A percentile compares a stretch with the other conserved stretches of the same genome.
Evolutionary conservation across 352 stramenopile species (phyloP).

Genomic region (Globisporangium barbulae): DNA sequence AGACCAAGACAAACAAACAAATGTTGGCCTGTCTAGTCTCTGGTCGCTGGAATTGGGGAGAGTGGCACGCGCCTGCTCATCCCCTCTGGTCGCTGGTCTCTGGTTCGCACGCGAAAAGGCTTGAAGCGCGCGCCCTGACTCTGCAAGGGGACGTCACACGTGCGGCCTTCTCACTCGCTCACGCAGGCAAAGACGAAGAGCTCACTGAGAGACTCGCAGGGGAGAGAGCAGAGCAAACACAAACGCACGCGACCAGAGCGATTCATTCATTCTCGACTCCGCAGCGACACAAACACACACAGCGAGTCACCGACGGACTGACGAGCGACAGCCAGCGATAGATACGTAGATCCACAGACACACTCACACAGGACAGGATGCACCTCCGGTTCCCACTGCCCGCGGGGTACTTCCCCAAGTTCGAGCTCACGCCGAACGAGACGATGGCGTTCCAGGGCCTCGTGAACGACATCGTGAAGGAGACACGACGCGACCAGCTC

Average conservation of each 20-base stretch:
- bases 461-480: slow-evolving; percentile 63
- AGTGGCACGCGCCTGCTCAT: too few species aligned
- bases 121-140: slow-evolving; percentile 1
- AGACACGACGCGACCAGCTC: slow-evolving; percentile 55
- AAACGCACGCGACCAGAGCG: background rate
- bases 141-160: slow-evolving; percentile 4
- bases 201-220: background rate
- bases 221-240: background rate
- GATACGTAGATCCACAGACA: background rate
- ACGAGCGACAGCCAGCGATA: background rate
- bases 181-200: background rate
- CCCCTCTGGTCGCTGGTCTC: background rate
- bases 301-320: background rate
- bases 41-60: too few species aligned
- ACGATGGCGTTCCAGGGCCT: slow-evolving; percentile 44
- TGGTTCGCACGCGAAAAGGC: background rate
- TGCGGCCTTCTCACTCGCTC: background rate
- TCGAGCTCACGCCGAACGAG: slow-evolving; percentile 59
- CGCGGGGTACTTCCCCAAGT: slow-evolving; percentile 66
- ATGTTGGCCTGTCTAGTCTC: too few species aligned
- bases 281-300: too few species aligned
- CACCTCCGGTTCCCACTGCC: slow-evolving; percentile 71
- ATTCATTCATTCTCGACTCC: background rate
- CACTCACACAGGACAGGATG: slow-evolving; percentile 29
- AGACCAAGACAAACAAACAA: too few species aligned